Conservation (phyloP, 495 filamentous ascomycete species). For the Annulohypoxylon moriforme region DNA sequence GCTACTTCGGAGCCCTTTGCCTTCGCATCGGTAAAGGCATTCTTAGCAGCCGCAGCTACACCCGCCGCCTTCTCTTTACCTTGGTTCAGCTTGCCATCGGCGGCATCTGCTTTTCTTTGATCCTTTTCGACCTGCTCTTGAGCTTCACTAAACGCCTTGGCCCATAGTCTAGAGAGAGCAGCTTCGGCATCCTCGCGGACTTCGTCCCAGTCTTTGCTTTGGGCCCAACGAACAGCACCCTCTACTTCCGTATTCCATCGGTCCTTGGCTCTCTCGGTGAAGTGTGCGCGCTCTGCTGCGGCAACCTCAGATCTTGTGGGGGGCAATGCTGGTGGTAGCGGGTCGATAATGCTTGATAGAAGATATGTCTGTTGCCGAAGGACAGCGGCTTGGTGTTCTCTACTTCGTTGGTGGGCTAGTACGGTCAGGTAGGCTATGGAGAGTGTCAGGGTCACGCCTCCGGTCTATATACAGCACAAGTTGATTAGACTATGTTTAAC, state of each 20-base stretch:
- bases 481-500: conserved; percentile 26
- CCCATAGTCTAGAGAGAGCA: conserved; percentile 48
- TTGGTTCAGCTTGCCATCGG: conserved; percentile 30
- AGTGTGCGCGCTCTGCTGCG: conserved; percentile 57
- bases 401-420: conserved; percentile 76
- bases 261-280: conserved; percentile 77
- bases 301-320: conserved; percentile 57
- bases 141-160: conserved; percentile 34
- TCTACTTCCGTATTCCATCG: conserved; percentile 83
- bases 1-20: conserved; percentile 30
- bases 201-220: conserved; percentile 71
- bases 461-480: conserved; percentile 63
- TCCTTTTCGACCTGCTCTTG: conserved; percentile 27
- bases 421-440: conserved; percentile 83
- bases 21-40: conserved; percentile 49
- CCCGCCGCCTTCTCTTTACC: conserved; percentile 41
- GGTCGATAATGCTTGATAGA: conserved; percentile 66
- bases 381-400: conserved; percentile 72
- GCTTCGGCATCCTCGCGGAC: conserved; percentile 67
- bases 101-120: conserved; percentile 26
- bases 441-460: conserved; percentile 87
- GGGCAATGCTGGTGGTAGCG: conserved; percentile 56
- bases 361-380: conserved; percentile 77
- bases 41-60: conserved; percentile 47
- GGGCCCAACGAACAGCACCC: conserved; percentile 71